Percentiles rank a stretch among this genome's conserved stretches.
Evolutionary conservation across 2,329 filamentous ascomycete genomes (phyloP).

Genomic region (Diaporthe citri): DNA sequence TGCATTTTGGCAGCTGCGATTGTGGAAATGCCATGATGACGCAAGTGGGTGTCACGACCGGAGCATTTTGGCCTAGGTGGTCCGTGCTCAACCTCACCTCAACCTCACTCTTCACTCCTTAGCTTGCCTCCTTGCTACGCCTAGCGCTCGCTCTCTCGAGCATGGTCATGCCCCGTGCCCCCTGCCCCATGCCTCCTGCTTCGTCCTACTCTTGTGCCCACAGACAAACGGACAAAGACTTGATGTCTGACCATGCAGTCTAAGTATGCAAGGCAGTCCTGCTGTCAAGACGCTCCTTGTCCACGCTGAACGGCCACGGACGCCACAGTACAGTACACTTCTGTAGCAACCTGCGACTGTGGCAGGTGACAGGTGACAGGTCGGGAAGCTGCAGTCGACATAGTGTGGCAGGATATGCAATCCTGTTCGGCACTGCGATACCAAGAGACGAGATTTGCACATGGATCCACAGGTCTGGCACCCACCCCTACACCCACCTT

Average conservation of each 20-base stretch:
- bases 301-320: neutral
- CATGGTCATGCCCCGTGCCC: neutral
- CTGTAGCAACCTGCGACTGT: neutral
- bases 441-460: neutral
- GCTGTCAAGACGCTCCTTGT: too few species aligned
- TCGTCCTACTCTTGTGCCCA: neutral
- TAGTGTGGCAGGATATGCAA: neutral
- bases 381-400: neutral
- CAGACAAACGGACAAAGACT: neutral
- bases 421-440: neutral
- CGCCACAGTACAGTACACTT: neutral
- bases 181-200: neutral
- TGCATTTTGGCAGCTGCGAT: neutral
- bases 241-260: neutral
- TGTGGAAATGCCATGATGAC: constrained; percentile 31
- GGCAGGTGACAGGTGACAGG: neutral
- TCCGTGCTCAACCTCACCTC: constrained; percentile 12
- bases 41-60: neutral
- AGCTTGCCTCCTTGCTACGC: neutral
- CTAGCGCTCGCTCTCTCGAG: neutral
- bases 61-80: constrained; percentile 21
- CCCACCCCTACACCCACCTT: neutral
- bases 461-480: neutral
- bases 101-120: neutral
- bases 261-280: neutral